Conservation (phyloP, 2,329 filamentous ascomycete species). For the Penicillium griseofulvum region DNA sequence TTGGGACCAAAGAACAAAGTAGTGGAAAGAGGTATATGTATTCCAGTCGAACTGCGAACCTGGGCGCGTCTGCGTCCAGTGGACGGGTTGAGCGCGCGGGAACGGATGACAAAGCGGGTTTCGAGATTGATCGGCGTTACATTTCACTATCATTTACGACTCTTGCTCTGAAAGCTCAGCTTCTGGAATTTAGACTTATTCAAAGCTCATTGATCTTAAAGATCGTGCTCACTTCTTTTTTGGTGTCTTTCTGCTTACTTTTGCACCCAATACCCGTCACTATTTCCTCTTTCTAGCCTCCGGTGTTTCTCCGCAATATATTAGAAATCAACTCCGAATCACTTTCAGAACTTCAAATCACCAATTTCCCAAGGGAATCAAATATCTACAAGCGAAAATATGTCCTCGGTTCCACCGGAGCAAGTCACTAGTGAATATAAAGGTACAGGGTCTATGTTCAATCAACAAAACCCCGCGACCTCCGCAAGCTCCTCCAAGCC, state of each 20-base stretch:
- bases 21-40: not conserved
- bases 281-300: not conserved
- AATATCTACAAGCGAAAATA: not conserved
- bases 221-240: not conserved
- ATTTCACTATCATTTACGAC: not conserved
- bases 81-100: not conserved
- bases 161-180: not conserved
- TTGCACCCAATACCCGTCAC: not conserved
- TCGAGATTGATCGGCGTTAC: slow-evolving; percentile 4
- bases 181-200: not conserved
- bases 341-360: not conserved
- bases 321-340: slow-evolving; percentile 20
- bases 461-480: slow-evolving; percentile 4
- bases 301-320: slow-evolving; percentile 12
- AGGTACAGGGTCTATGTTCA: slow-evolving; percentile 14
- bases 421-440: slow-evolving; percentile 20
- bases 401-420: slow-evolving; percentile 24
- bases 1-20: not conserved
- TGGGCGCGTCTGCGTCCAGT: slow-evolving; percentile 1
- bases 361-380: not conserved
- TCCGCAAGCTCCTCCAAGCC: slow-evolving; percentile 19
- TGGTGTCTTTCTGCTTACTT: not conserved
- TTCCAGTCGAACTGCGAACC: not conserved
- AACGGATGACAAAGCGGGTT: slow-evolving; percentile 18
- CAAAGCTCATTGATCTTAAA: not conserved